Conservation (phyloP, 1,139 yeast genomes). For the Yamadazyma dendronema region DNA sequence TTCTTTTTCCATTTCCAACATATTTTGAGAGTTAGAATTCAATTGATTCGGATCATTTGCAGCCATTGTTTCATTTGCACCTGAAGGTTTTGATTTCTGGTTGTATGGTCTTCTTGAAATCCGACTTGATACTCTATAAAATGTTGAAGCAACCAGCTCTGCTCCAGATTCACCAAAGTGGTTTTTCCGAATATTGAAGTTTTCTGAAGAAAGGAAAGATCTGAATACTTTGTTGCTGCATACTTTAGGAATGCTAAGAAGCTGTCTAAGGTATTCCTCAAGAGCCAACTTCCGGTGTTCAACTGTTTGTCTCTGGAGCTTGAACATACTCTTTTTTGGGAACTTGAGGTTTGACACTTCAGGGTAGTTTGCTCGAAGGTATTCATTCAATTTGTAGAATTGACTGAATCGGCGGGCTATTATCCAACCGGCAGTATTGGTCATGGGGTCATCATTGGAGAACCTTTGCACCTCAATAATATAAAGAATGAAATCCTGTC, state of each 20-base stretch:
- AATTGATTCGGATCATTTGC: constrained; percentile 4
- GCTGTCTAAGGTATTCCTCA: constrained; percentile 57
- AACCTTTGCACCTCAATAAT: constrained; percentile 72
- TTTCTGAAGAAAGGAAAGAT: constrained; percentile 73
- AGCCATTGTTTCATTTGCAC: not conserved
- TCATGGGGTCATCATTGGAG: constrained; percentile 40
- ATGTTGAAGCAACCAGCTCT: constrained; percentile 41
- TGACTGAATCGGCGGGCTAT: constrained; percentile 87
- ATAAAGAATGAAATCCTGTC: constrained; percentile 65
- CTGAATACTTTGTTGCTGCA: constrained; percentile 75
- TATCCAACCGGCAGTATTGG: constrained; percentile 77
- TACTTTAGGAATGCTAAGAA: constrained; percentile 62
- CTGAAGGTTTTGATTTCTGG: not conserved
- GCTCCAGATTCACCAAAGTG: constrained; percentile 29
- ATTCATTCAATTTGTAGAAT: constrained; percentile 68
- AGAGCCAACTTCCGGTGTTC: constrained; percentile 63
- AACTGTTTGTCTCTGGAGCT: constrained; percentile 59
- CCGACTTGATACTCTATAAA: constrained; percentile 39
- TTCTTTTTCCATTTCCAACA: constrained; percentile 44
- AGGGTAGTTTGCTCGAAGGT: constrained; percentile 54
- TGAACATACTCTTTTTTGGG: constrained; percentile 65
- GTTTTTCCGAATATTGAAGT: constrained; percentile 44
- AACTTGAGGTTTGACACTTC: constrained; percentile 51
- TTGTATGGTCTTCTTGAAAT: constrained; percentile 5
- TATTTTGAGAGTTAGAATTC: constrained; percentile 25